Conservation (phyloP, 768 basidiomycete genomes). For the Russula compacta region DNA sequence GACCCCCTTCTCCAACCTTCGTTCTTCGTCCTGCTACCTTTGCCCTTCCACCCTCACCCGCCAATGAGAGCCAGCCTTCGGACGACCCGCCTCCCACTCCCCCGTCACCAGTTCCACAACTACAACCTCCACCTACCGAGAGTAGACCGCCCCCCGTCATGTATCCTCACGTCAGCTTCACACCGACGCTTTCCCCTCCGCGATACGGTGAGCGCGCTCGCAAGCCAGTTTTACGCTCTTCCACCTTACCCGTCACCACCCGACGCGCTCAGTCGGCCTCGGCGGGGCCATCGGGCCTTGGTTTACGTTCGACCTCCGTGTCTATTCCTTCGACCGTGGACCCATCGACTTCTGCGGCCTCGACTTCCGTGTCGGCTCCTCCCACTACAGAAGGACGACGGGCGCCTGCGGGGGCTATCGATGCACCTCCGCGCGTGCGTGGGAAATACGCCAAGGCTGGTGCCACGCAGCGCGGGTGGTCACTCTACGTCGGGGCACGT, state of each 20-base stretch:
- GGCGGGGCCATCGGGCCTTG: neutral
- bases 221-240: neutral
- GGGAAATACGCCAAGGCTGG: constrained; percentile 9
- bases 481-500: constrained; percentile 9
- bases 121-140: neutral
- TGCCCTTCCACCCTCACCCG: neutral
- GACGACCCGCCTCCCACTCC: neutral
- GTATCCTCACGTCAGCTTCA: constrained; percentile 3
- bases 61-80: neutral
- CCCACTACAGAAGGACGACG: neutral
- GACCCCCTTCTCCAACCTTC: neutral
- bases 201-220: neutral
- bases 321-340: neutral
- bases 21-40: constrained; percentile 6
- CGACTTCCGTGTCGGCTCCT: neutral
- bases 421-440: neutral
- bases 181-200: constrained; percentile 4
- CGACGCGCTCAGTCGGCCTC: neutral
- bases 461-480: constrained; percentile 6
- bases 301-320: neutral
- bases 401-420: neutral
- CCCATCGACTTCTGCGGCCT: neutral
- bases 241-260: neutral
- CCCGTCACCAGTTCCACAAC: neutral
- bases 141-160: neutral